These are phyloP conservation scores for Trypanosoma melophagium DNA, from an alignment of 208 protist species.

Conservation along the genomic window DNA sequence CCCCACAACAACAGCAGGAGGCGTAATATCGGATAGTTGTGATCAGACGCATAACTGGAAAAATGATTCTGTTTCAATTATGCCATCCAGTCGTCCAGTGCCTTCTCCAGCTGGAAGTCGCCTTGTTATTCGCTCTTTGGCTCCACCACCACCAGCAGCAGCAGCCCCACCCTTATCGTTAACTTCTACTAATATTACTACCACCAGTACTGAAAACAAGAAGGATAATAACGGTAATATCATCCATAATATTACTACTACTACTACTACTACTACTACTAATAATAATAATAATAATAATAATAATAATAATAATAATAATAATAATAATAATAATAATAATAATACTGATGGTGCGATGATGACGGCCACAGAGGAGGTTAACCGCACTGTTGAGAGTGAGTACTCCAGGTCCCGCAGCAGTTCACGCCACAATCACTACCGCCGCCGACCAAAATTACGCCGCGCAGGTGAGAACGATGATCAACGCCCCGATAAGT, in stretches of 20 bases:
- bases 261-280: too few species aligned
- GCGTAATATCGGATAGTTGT: neutral
- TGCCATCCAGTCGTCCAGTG: conserved; percentile 12
- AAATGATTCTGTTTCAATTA: neutral
- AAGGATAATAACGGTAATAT: too few species aligned
- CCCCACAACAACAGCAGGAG: too few species aligned
- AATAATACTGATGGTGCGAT: too few species aligned
- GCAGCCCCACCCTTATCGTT: neutral
- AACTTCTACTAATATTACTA: neutral
- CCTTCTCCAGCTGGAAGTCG: neutral
- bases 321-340: too few species aligned
- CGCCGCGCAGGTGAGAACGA: neutral
- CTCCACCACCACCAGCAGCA: neutral
- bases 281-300: too few species aligned
- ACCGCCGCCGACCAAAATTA: neutral
- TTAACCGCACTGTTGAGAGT: too few species aligned
- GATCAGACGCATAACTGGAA: neutral
- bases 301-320: too few species aligned
- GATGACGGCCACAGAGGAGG: too few species aligned
- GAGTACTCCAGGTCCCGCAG: neutral
- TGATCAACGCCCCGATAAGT: conserved; percentile 5
- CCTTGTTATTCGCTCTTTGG: conserved; percentile 10
- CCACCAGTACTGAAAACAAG: neutral
- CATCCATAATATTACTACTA: too few species aligned
- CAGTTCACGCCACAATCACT: neutral